Percentiles rank a stretch among this genome's conserved stretches.
These are phyloP conservation scores for Drechslerella coelobrocha DNA, from an alignment of 2,329 filamentous ascomycete species.

Conservation along the genomic window DNA sequence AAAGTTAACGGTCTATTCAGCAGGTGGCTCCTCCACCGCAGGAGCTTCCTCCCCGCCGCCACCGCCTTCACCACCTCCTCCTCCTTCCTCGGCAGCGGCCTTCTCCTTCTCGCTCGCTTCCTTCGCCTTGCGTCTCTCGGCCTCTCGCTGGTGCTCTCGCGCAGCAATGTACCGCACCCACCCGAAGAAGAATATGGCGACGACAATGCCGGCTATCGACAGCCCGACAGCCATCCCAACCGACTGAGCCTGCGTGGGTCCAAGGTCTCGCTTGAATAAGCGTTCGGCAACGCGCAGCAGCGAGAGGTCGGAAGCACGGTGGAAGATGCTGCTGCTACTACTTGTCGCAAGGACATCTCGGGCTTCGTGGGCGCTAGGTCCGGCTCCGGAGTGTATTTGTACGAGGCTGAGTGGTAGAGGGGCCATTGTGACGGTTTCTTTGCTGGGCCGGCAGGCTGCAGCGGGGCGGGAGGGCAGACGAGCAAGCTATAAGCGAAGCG, in stretches of 20 bases:
- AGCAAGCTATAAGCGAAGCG: too few relatives aligned
- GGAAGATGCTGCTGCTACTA: neutral
- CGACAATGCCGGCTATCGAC: conserved; percentile 42
- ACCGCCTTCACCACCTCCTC: too few relatives aligned
- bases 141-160: conserved; percentile 34
- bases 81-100: conserved; percentile 26
- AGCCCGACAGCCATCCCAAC: conserved; percentile 42
- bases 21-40: conserved; percentile 8
- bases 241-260: conserved; percentile 35
- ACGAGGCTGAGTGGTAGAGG: conserved; percentile 26
- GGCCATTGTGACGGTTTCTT: conserved; percentile 31
- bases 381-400: neutral
- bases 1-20: conserved; percentile 1
- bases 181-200: conserved; percentile 47
- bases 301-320: neutral
- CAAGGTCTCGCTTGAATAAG: conserved; percentile 35
- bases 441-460: neutral
- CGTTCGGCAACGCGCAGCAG: conserved; percentile 17
- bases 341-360: neutral
- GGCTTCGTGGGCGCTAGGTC: conserved; percentile 16
- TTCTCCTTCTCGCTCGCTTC: conserved; percentile 29
- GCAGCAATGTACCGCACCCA: conserved; percentile 44
- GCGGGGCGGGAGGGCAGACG: neutral
- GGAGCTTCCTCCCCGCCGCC: too few relatives aligned
- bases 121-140: conserved; percentile 18